Evolutionary conservation across 305 asterid species (phyloP), one percentile per base, ranked within the genome.

Genomic region (Fraxinus greggii): DNA sequence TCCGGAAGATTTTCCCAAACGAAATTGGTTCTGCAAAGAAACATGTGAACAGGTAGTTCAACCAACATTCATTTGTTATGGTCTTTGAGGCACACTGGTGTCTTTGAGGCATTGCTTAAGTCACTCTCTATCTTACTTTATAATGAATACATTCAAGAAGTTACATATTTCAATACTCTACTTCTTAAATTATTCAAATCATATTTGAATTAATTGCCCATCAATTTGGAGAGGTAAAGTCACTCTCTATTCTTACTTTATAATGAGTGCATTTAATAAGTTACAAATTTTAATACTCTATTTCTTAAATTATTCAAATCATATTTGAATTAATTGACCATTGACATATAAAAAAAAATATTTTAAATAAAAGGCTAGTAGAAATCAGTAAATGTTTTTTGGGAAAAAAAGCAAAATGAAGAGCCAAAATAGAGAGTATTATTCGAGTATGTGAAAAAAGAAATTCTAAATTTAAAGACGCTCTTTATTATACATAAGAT

Each of bases 21-120:
- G 84, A 48, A 56, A 83, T 74, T 97, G 97, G 98, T 95, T 92
- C 86, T 97, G 98, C 83, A 86, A 83, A 67, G 85, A 83, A 77
- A 83, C 89, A 26, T 95, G 98, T 83, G 76, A 88, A 84, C 89
- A 91, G 98, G 99, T 95, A 89, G 48, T 8, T 67, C 69, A 79
- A 81, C 77, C 31, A 32, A 65, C 45, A 19, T 77, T 74, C 76
- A n/a, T 61, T 67, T 24, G 56, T 70, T 26, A 65, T 31, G 28
- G 38, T 40, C 33, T 70, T 28, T 51, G 28, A 45, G 40, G 67
- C 72, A 74, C 31, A 67, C 12, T 36, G 9, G 42, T 36, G 45
- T 73, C 9, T 28, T 80, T 48, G 69, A 75, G 78, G 75, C 23
- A 45, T 13, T 45, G 56, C 56, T 45, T 13, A 13, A 56, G 28